A percentile compares a stretch with the other conserved stretches of the same genome.
phyloP scores from a whole-genome alignment of 352 stramenopile species.

The Thraustotheca clavata region DNA sequence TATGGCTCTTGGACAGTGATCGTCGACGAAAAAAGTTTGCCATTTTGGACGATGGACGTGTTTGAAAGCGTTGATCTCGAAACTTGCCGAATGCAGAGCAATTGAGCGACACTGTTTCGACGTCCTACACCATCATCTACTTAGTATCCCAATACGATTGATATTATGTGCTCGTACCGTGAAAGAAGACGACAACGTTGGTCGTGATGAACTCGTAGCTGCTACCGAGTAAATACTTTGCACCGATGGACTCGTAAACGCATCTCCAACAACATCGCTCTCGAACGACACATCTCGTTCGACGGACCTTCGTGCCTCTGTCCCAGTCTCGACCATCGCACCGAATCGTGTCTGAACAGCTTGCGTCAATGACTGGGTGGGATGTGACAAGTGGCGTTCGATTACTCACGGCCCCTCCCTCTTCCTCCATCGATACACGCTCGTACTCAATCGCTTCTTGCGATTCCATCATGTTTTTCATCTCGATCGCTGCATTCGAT shows the following conservation, averaged over 20 bases:
- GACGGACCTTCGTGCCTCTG: no score
- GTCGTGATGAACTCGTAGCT: background rate
- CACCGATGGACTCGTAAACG: background rate
- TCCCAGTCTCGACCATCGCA: no score
- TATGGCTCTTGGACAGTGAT: conserved; percentile 26
- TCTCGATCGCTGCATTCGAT: no score
- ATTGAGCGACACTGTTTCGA: conserved; percentile 24
- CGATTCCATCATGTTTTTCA: no score
- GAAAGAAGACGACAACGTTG: background rate
- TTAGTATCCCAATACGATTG: background rate
- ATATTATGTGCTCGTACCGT: background rate
- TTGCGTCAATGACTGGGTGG: no score
- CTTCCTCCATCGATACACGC: no score
- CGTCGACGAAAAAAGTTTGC: conserved; percentile 66
- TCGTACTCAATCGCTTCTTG: no score
- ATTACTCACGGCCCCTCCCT: no score
- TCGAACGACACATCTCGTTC: background rate
- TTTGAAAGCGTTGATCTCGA: conserved; percentile 67
- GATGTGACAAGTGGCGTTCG: no score
- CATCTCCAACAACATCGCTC: background rate
- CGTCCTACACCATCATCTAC: background rate
- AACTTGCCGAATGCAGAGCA: conserved; percentile 60
- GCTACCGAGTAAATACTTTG: conserved; percentile 5
- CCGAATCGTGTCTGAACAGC: no score
- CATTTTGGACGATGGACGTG: conserved; percentile 64